Conservation (phyloP, 495 filamentous ascomycete species). For the Extremus antarcticus region DNA sequence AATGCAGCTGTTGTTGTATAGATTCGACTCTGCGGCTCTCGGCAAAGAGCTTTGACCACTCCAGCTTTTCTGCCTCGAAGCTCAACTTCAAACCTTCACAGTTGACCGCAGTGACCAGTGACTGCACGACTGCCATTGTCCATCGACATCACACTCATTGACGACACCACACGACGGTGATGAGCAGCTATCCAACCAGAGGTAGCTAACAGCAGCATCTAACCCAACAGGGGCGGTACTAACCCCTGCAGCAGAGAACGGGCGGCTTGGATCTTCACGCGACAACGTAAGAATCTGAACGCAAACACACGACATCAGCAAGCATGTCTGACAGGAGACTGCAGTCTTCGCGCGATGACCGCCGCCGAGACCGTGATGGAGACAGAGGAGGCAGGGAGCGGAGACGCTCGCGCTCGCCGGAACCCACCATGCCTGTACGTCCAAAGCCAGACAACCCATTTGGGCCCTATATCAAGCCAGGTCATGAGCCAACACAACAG, state of each 20-base stretch:
- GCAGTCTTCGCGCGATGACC: constrained; percentile 21
- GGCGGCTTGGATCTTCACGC: constrained; percentile 7
- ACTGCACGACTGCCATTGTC: too few species aligned
- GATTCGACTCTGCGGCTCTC: too few species aligned
- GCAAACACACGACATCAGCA: neutral
- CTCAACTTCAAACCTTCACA: too few species aligned
- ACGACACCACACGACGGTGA: neutral
- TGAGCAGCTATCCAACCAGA: constrained; percentile 15
- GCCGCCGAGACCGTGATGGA: constrained; percentile 16
- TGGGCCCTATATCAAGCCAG: neutral
- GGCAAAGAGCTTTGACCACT: too few species aligned
- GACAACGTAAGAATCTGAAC: constrained; percentile 18
- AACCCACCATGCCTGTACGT: neutral
- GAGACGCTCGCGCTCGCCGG: constrained; percentile 18
- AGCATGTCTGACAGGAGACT: constrained; percentile 22
- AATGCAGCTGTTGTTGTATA: too few species aligned
- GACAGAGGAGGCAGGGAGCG: constrained; percentile 6
- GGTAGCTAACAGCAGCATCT: constrained; percentile 19
- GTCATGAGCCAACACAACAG: neutral
- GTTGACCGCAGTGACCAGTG: too few species aligned
- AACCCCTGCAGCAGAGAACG: constrained; percentile 11
- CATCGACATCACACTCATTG: neutral
- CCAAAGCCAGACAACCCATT: neutral
- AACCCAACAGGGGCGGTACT: constrained; percentile 13
- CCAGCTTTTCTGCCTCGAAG: too few species aligned